A percentile compares a stretch with the other conserved stretches of the same genome.
These are phyloP conservation scores for Urostyla sp. DNA, from an alignment of 73 alveolate species.

Conservation along the genomic window DNA sequence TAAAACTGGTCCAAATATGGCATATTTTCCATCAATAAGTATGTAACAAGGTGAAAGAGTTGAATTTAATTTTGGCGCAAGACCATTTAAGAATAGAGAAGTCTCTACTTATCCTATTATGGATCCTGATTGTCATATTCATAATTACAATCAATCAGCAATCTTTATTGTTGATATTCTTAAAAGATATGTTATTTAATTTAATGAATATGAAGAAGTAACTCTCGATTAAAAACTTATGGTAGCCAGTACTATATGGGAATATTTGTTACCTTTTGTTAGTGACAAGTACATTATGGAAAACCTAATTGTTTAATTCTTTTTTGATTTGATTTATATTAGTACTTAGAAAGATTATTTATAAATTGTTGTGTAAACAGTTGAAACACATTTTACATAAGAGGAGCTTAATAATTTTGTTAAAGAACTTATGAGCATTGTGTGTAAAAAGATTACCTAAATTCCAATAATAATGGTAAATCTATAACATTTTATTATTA, in stretches of 20 bases:
- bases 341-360: neutral
- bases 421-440: neutral
- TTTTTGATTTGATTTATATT: slow-evolving; percentile 11
- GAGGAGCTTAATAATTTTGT: slow-evolving; percentile 33
- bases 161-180: slow-evolving; percentile 18
- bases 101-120: slow-evolving; percentile 54
- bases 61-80: slow-evolving; percentile 77
- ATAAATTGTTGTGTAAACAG: neutral
- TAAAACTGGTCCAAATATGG: slow-evolving; percentile 75
- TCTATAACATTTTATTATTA: too few species aligned
- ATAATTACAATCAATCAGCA: neutral
- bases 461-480: neutral
- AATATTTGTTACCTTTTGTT: slow-evolving; percentile 30
- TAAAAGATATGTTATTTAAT: slow-evolving; percentile 31
- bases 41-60: slow-evolving; percentile 69
- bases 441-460: slow-evolving; percentile 23
- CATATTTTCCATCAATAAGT: slow-evolving; percentile 81
- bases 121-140: slow-evolving; percentile 54
- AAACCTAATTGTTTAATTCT: slow-evolving; percentile 13
- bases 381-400: slow-evolving; percentile 37
- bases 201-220: neutral
- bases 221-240: neutral
- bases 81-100: slow-evolving; percentile 70
- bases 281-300: slow-evolving; percentile 40
- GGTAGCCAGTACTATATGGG: slow-evolving; percentile 22